A percentile compares a stretch with the other conserved stretches of the same genome.
phyloP scores from a whole-genome alignment of 2,329 filamentous ascomycete species.

The Lasiodiplodia citricola region DNA sequence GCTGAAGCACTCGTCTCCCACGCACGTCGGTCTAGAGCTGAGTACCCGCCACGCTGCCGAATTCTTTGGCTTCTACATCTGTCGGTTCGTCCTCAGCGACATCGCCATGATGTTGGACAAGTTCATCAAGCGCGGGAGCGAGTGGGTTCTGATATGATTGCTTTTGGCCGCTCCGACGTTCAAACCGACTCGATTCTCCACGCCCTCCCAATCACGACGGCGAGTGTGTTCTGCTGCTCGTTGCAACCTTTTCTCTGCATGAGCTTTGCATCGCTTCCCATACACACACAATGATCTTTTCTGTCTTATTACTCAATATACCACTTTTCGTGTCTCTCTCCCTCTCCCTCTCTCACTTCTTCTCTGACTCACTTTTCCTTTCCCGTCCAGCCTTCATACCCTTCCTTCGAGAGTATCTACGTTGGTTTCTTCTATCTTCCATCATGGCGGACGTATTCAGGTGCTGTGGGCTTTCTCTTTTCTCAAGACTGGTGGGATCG shows the following conservation, averaged over 20 bases:
- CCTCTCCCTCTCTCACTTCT: slow-evolving; percentile 27
- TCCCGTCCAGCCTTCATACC: slow-evolving; percentile 1
- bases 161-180: slow-evolving; percentile 33
- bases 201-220: slow-evolving; percentile 34
- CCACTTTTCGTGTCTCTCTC: slow-evolving; percentile 28
- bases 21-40: slow-evolving; percentile 92
- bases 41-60: slow-evolving; percentile 92
- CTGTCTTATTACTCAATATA: slow-evolving; percentile 18
- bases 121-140: slow-evolving; percentile 93
- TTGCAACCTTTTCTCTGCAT: slow-evolving; percentile 22
- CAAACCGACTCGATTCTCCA: slow-evolving; percentile 34
- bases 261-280: slow-evolving; percentile 3
- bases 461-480: slow-evolving; percentile 38
- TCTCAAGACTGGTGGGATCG: slow-evolving; percentile 36
- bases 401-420: slow-evolving; percentile 23
- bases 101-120: slow-evolving; percentile 88
- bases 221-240: slow-evolving; percentile 31
- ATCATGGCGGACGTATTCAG: slow-evolving; percentile 10
- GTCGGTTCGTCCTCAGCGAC: slow-evolving; percentile 90
- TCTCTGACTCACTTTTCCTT: slow-evolving; percentile 5
- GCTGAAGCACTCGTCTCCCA: slow-evolving; percentile 87
- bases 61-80: slow-evolving; percentile 97
- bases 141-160: slow-evolving; percentile 77
- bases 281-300: slow-evolving; percentile 15
- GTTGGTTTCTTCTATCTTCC: slow-evolving; percentile 9